Base-by-base conservation (phyloP, 1,284 basidiomycete species). In the Psilocybe mexicana region DNA sequence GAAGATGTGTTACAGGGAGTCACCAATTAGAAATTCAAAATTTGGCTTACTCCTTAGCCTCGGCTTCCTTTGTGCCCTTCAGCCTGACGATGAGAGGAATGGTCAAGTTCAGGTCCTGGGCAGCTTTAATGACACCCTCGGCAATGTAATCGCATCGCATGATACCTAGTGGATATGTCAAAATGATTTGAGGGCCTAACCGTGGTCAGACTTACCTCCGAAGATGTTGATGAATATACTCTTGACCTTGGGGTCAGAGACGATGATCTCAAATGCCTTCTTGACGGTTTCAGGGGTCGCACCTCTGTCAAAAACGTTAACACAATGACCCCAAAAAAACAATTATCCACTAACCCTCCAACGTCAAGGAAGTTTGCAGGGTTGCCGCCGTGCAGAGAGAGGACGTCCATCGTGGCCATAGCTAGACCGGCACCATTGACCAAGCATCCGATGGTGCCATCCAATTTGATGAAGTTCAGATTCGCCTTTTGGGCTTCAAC, bases 341-440 rank as follows among this genome's bases (percentile, higher is more conserved):
- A 10, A 43, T 63, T 26, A 23, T 33, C 18, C 36, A 71, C 82
- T 54, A 63, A 90, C 92, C 93, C 96, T 81, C 96, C 96, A 57
- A 98, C 96, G 68, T 99, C 96, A 62, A 99, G 83, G 86, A 97
- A 99, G 77, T 99, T 99, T 62, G 97, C 97, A 8, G 97, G 97
- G 70, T 95, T 90, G 61, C 95, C 95, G 57, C 96, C 96, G 72
- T 97, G 93, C 58, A 98, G 81, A 61, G 96, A 88, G 58, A 99
- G 83, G 36, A 99, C 96, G 71, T 99, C 97, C 96, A 99, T 99
- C 54, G 97, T 99, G 30, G 97, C 97, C 97, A 99, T 99, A 54
- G 97, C 97, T 60, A 99, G 82, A 73, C 97, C 97, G 59, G 97
- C 97, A 69, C 97, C 97, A 72, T 99, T 99, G 64, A 99, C 97